Base-by-base conservation (phyloP, 176 grass and related monocot species). In the Aegilops speltoides region DNA sequence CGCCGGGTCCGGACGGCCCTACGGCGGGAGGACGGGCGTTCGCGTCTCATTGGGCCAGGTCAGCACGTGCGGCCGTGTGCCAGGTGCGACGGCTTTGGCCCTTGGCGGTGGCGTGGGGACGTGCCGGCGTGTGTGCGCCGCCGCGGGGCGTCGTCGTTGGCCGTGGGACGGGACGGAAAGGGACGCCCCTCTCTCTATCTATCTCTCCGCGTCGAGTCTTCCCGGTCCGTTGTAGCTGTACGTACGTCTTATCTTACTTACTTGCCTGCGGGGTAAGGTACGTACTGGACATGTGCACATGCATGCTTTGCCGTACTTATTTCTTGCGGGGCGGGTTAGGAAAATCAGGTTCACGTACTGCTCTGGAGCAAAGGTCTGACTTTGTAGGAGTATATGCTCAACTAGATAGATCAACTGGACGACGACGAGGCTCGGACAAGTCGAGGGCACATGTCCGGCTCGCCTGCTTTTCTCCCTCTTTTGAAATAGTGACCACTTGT, bases 81-180 rank as follows among this genome's bases (percentile, higher is more conserved):
- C 77, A 64, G 78, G 68, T 22, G 77, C 66, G 8, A 8, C 3
- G 22, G 64, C 16, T 33, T 33, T 88, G 90, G 90, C 87, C 36
- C 87, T 89, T 86, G 77, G 87, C 83, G 79, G 4, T 12, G 73
- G 25, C 29, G 78, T 37, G 83, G 83, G 86, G 86, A 6, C 65
- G 72, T 28, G 9, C 32, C 19, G 1, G 38, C 22, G 13, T 3
- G 23, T 3, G 22, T 0, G 12, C 59, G 79, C 23, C 63, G 45
- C 64, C 74, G 74, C 46, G 79, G 29, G 67, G 12, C 77, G 11
- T 85, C 76, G 82, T 43, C 2, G 45, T 3, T 1, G n/a, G 36
- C 52, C 29, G 38, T 16, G 40, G 23, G 34, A 45, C 17, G 36
- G 11, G 9, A 14, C 10, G 7, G 71, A 48, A 74, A 74, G 71